Percentiles rank a stretch among this genome's conserved stretches.
These are phyloP conservation scores for Xylaria nigripes DNA, from an alignment of 495 filamentous ascomycete genomes.

Conservation along the genomic window DNA sequence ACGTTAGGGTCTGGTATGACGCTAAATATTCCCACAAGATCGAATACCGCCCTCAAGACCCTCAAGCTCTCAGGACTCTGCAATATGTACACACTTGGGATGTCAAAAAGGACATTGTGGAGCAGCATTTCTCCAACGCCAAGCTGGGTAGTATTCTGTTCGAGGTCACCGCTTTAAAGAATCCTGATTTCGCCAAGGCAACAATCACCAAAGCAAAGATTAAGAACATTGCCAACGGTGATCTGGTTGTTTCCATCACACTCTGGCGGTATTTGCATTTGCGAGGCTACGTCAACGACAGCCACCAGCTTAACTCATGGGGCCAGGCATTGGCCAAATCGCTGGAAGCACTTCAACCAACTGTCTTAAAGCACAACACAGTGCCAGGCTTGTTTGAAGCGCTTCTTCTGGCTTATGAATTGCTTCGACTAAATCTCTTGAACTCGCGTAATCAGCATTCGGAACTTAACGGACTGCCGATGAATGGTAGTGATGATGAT, in stretches of 20 bases:
- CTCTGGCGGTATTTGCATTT: slow-evolving; percentile 85
- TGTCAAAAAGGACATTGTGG: slow-evolving; percentile 48
- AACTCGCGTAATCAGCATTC: slow-evolving; percentile 51
- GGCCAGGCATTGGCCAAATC: slow-evolving; percentile 67
- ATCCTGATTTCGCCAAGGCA: slow-evolving; percentile 55
- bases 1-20: slow-evolving; percentile 79
- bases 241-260: slow-evolving; percentile 69
- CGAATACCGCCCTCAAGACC: slow-evolving; percentile 53
- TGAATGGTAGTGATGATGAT: slow-evolving; percentile 46
- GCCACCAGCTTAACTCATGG: slow-evolving; percentile 77
- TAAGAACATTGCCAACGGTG: slow-evolving; percentile 46
- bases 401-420: slow-evolving; percentile 65
- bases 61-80: slow-evolving; percentile 53
- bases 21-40: slow-evolving; percentile 55
- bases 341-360: slow-evolving; percentile 52
- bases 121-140: slow-evolving; percentile 39
- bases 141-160: slow-evolving; percentile 47
- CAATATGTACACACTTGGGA: slow-evolving; percentile 65
- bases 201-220: slow-evolving; percentile 48
- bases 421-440: slow-evolving; percentile 68
- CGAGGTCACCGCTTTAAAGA: slow-evolving; percentile 51
- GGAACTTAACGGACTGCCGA: slow-evolving; percentile 42
- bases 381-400: slow-evolving; percentile 37
- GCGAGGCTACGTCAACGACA: slow-evolving; percentile 71
- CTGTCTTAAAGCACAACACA: slow-evolving; percentile 51